A percentile compares a stretch with the other conserved stretches of the same genome.
These are phyloP conservation scores for Aegilops longissima DNA, from an alignment of 176 grass and related monocot species.

Conservation along the genomic window DNA sequence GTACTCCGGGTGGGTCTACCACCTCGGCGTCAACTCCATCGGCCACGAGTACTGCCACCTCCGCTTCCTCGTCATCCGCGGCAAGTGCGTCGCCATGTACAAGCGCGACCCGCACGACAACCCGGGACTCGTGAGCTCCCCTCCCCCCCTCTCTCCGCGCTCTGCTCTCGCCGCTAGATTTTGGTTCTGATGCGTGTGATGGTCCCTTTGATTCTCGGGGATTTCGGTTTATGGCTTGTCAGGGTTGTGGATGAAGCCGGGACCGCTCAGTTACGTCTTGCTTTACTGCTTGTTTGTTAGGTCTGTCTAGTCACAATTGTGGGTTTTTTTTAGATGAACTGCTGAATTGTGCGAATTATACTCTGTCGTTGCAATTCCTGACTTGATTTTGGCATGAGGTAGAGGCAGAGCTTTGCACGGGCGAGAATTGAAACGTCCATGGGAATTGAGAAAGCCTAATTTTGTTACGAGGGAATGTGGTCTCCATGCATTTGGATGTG, in stretches of 20 bases:
- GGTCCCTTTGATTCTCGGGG: background rate
- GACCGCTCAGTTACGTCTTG: background rate
- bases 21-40: slow-evolving; percentile 89
- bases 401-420: slow-evolving; percentile 8
- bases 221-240: background rate
- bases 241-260: background rate
- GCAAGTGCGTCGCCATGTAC: slow-evolving; percentile 77
- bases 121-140: slow-evolving; percentile 55
- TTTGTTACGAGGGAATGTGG: background rate
- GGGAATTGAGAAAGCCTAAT: background rate
- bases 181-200: background rate
- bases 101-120: slow-evolving; percentile 70
- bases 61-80: slow-evolving; percentile 77
- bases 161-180: background rate
- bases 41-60: slow-evolving; percentile 88
- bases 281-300: background rate
- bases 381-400: background rate
- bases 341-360: background rate
- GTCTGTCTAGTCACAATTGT: background rate
- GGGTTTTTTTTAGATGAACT: background rate
- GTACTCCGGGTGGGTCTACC: slow-evolving; percentile 86
- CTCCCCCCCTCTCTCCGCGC: background rate
- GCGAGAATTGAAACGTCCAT: background rate
- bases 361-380: background rate
- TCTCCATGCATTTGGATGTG: slow-evolving; percentile 18